Evolutionary conservation across 1,284 basidiomycete species (phyloP), one percentile per base, ranked within the genome.

Genomic region (Puccinia polysora): DNA sequence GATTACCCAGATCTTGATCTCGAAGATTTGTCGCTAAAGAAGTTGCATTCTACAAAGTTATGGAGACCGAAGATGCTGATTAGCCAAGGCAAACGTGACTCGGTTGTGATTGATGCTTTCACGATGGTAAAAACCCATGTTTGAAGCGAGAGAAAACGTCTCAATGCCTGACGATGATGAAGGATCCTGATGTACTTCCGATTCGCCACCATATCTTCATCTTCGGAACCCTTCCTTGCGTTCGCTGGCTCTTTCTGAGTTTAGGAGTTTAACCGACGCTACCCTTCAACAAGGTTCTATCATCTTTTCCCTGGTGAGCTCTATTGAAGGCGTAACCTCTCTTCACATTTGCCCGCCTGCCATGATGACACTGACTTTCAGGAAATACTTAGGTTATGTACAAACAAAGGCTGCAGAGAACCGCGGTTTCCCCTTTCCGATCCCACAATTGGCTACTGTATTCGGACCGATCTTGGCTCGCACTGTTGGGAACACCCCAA

Each of bases 391-490:
- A 63, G 56, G 14, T 1, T 52, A 77, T 32, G 74, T 78, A 28
- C 73, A 73, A 10, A 80, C 78, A 14, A 73, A 79, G 15, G 78
- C 77, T 1, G 73, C 77, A 10, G 58, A 75, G n/a, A 79, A 80
- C 59, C 75, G 75, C 14, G 77, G 78, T 40, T 77, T 80, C 73
- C 78, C 75, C 15, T 74, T 71, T 7, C 75, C 79, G 0, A 53
- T 81, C 52, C 76, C 77, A 1, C 63, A 75, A 45, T 60, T 76
- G 2, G 72, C 55, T 10, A 67, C 73, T 14, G 55, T 78, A 23
- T 75, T 76, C 53, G 76, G 74, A 2, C 77, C 78, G 0, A 36
- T 77, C 40, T 36, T 76, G 4, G 74, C 75, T 1, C 70, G 75
- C 28, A 76, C 77, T n/a, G 74, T 76, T 30, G 77, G 75, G 52